Evolutionary conservation across 768 basidiomycete genomes (phyloP).

Genomic region (Amanita pseudoporphyria): DNA sequence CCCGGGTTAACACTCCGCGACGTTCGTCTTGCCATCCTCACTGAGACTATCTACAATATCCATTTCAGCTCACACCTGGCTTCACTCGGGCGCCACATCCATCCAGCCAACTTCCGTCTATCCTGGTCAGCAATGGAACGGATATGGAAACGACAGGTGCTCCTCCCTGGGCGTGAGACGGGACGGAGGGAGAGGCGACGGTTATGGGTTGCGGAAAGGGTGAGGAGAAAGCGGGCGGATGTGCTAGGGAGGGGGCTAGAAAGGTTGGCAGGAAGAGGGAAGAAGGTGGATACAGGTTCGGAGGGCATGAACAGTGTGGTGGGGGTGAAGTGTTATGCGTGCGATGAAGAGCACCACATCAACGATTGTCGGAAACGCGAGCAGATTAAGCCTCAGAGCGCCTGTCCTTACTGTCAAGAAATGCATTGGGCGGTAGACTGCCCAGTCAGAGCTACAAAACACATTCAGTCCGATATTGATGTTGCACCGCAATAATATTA

Average conservation of each 20-base stretch:
- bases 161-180: not conserved
- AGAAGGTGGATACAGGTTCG: too few relatives aligned
- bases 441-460: not conserved
- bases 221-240: not conserved
- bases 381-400: not conserved
- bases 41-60: conserved; percentile 1
- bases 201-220: not conserved
- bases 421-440: conserved; percentile 4
- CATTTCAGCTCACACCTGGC: conserved; percentile 1
- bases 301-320: not conserved
- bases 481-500: too few relatives aligned
- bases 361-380: not conserved
- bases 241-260: not conserved
- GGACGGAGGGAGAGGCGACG: not conserved
- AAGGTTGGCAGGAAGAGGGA: not conserved
- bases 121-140: conserved; percentile 6
- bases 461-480: not conserved
- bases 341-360: conserved; percentile 1
- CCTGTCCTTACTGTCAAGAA: conserved; percentile 2
- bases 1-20: conserved; percentile 6
- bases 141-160: conserved; percentile 3
- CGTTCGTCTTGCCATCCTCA: conserved; percentile 5
- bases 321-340: not conserved
- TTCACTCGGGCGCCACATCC: conserved; percentile 3
- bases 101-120: conserved; percentile 6